Percentiles rank a stretch among this genome's conserved stretches.
phyloP scores from a whole-genome alignment of 805 yeast species.

The Sungouiella thailandica region DNA sequence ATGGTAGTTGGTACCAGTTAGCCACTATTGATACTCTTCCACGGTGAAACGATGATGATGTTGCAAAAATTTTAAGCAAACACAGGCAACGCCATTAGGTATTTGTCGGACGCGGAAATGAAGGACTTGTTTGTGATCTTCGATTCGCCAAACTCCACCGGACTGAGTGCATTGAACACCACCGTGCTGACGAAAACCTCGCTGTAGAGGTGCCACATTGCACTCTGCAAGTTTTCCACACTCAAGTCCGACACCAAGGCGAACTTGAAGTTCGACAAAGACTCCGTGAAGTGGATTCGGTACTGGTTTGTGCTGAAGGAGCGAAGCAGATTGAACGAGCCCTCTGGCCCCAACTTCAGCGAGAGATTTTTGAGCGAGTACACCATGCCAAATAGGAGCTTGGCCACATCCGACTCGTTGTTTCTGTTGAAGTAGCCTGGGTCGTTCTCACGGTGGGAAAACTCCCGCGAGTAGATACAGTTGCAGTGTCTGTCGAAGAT shows the following conservation, averaged over 20 bases:
- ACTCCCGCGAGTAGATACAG: slow-evolving; percentile 75
- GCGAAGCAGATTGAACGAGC: slow-evolving; percentile 32
- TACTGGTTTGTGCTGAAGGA: slow-evolving; percentile 70
- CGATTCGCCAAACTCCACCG: slow-evolving; percentile 54
- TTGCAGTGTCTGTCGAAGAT: slow-evolving; percentile 88
- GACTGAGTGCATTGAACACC: slow-evolving; percentile 50
- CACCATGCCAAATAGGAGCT: slow-evolving; percentile 79
- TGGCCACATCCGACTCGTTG: slow-evolving; percentile 65
- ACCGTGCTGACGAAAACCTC: slow-evolving; percentile 55
- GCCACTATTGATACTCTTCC: no score
- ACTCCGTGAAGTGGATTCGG: slow-evolving; percentile 74
- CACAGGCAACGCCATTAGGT: slow-evolving; percentile 29
- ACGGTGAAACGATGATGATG: no score
- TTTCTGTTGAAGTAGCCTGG: slow-evolving; percentile 40
- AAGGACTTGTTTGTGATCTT: slow-evolving; percentile 56
- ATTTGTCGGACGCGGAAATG: slow-evolving; percentile 48
- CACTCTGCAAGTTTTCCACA: slow-evolving; percentile 50
- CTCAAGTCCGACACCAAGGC: slow-evolving; percentile 65
- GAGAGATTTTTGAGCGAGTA: slow-evolving; percentile 76
- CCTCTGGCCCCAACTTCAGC: slow-evolving; percentile 41
- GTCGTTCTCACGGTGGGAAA: slow-evolving; percentile 10
- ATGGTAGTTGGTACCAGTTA: no score
- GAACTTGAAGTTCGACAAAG: slow-evolving; percentile 74
- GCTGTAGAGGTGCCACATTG: slow-evolving; percentile 55
- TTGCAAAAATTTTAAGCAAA: no score